These are phyloP conservation scores for Diaporthe humulicola DNA, from an alignment of 2,329 filamentous ascomycete species.

Conservation along the genomic window DNA sequence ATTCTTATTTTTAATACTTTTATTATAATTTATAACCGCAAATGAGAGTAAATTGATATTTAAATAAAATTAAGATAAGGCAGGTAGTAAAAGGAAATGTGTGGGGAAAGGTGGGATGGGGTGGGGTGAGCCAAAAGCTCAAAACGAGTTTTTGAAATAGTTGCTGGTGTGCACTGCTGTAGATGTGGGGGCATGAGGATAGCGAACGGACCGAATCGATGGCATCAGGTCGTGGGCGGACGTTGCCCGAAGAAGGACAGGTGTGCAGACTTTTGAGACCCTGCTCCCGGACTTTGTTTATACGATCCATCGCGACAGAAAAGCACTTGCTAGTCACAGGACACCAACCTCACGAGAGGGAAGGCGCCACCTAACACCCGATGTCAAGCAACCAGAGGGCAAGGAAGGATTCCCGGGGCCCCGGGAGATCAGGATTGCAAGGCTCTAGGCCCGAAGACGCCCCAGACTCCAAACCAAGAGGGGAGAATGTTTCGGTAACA, in stretches of 20 bases:
- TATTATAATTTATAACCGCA: no score
- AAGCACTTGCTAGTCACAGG: constrained; percentile 22
- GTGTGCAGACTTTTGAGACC: constrained; percentile 19
- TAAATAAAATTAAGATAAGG: no score
- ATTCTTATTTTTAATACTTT: no score
- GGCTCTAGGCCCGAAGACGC: neutral
- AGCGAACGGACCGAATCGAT: constrained; percentile 37
- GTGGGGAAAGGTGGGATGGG: no score
- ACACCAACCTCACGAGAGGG: constrained; percentile 30
- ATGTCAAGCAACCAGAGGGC: neutral
- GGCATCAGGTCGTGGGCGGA: constrained; percentile 30
- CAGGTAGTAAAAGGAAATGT: no score
- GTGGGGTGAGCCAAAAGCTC: no score
- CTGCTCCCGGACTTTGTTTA: neutral
- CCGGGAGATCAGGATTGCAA: neutral
- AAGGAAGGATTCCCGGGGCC: neutral
- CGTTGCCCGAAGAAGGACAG: constrained; percentile 31
- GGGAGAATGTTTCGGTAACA: neutral
- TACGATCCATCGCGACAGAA: constrained; percentile 1
- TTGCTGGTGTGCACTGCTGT: no score
- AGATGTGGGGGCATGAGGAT: constrained; percentile 29
- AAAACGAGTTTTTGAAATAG: no score
- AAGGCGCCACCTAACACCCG: constrained; percentile 29
- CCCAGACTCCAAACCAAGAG: neutral
- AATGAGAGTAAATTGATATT: no score